phyloP scores from a whole-genome alignment of 2,329 filamentous ascomycete genomes.

The Didymella segeticola region DNA sequence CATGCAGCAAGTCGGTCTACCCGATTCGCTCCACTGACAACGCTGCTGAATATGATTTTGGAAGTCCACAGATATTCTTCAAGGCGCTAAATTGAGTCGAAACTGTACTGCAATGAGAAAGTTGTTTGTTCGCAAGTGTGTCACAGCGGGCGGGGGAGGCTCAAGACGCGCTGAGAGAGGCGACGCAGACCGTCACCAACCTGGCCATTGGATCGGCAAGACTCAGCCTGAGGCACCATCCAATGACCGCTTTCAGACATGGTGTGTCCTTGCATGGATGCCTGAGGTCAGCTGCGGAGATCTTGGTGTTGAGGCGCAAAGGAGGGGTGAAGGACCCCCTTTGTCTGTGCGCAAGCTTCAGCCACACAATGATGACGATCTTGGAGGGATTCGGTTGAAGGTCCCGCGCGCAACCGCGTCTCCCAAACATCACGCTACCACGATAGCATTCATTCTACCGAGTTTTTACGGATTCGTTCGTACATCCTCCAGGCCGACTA shows the following conservation, averaged over 20 bases:
- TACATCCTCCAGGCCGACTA: background rate
- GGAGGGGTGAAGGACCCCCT: constrained; percentile 5
- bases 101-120: background rate
- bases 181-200: constrained; percentile 6
- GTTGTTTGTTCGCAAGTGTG: constrained; percentile 9
- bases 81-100: background rate
- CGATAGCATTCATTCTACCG: background rate
- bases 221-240: constrained; percentile 10
- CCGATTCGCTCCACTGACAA: background rate
- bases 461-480: background rate
- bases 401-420: constrained; percentile 2
- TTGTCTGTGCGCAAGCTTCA: constrained; percentile 16
- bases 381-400: background rate
- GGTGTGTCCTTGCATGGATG: constrained; percentile 16
- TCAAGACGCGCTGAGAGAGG: constrained; percentile 11
- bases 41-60: background rate
- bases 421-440: constrained; percentile 6
- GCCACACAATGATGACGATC: constrained; percentile 20
- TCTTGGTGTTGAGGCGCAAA: constrained; percentile 20
- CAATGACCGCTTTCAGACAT: constrained; percentile 15
- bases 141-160: constrained; percentile 20
- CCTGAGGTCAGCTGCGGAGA: constrained; percentile 27
- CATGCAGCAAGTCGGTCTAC: background rate
- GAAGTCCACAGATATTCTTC: background rate
- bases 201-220: constrained; percentile 17